Percentiles rank a stretch among this genome's conserved stretches.
These are phyloP conservation scores for Scytalidium sp. DNA, from an alignment of 2,329 filamentous ascomycete species.

Conservation along the genomic window DNA sequence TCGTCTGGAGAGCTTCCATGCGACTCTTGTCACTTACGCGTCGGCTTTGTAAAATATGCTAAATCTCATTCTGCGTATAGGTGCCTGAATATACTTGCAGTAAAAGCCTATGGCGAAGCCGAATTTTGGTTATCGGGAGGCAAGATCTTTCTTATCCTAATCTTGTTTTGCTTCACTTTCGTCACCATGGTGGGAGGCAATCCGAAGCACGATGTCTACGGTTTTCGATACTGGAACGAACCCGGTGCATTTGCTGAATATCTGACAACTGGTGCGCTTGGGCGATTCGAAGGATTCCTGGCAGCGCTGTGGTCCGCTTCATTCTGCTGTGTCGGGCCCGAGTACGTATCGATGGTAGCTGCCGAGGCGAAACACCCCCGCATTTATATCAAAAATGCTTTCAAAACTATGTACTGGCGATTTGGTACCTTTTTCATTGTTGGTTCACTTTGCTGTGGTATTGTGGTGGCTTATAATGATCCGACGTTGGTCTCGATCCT, in stretches of 20 bases:
- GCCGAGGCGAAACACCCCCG: slow-evolving; percentile 52
- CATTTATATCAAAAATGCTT: slow-evolving; percentile 51
- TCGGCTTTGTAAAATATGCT: too few relatives aligned
- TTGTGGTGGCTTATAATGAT: slow-evolving; percentile 54
- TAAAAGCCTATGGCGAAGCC: slow-evolving; percentile 65
- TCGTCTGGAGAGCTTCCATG: too few relatives aligned
- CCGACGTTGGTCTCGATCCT: slow-evolving; percentile 48
- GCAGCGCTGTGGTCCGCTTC: slow-evolving; percentile 48
- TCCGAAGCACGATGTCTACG: slow-evolving; percentile 64
- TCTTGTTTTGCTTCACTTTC: slow-evolving; percentile 61
- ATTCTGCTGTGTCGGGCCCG: slow-evolving; percentile 51
- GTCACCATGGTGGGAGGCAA: slow-evolving; percentile 71
- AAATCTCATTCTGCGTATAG: slow-evolving; percentile 31
- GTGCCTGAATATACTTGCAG: slow-evolving; percentile 61
- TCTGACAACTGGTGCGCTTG: slow-evolving; percentile 59
- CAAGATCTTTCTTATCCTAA: slow-evolving; percentile 43
- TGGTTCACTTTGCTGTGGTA: slow-evolving; percentile 52
- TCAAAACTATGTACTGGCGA: slow-evolving; percentile 59
- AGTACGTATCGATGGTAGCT: slow-evolving; percentile 49
- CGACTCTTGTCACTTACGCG: too few relatives aligned
- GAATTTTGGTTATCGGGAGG: slow-evolving; percentile 63
- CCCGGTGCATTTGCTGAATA: slow-evolving; percentile 61
- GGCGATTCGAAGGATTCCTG: slow-evolving; percentile 67
- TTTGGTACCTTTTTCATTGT: slow-evolving; percentile 58
- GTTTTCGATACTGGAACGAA: slow-evolving; percentile 65